Percentiles rank a stretch among this genome's conserved stretches.
phyloP scores from a whole-genome alignment of 2,329 filamentous ascomycete species.

The Penicillium hesseltinei region DNA sequence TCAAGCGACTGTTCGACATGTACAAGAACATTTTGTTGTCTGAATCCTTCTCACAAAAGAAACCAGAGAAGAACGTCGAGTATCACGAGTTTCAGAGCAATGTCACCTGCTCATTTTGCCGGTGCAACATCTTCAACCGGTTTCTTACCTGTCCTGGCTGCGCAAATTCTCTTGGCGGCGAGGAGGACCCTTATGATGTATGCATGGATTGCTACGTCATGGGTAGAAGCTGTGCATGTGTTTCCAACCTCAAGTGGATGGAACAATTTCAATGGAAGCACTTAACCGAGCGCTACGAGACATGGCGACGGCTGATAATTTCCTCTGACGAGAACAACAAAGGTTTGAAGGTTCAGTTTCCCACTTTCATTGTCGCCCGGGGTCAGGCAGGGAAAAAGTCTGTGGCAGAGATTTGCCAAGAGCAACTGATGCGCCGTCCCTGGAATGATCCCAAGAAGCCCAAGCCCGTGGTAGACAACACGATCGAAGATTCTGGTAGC shows the following conservation, averaged over 20 bases:
- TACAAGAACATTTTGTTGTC: constrained; percentile 78
- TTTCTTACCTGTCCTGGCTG: constrained; percentile 92
- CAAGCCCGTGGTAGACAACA: constrained; percentile 48
- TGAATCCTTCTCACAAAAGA: constrained; percentile 73
- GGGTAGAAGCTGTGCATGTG: constrained; percentile 86
- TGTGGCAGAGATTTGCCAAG: constrained; percentile 89
- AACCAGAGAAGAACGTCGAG: constrained; percentile 65
- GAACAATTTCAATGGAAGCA: constrained; percentile 89
- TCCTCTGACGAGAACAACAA: constrained; percentile 61
- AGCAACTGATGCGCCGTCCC: constrained; percentile 74
- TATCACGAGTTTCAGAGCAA: constrained; percentile 81
- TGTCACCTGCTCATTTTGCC: constrained; percentile 92
- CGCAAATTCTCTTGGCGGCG: constrained; percentile 63
- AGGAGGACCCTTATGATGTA: constrained; percentile 85
- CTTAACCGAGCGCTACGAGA: constrained; percentile 73
- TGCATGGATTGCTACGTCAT: constrained; percentile 99
- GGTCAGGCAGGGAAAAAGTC: constrained; percentile 70
- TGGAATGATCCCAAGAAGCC: constrained; percentile 70
- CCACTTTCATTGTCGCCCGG: constrained; percentile 63
- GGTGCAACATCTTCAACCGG: constrained; percentile 94
- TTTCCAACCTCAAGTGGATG: constrained; percentile 83
- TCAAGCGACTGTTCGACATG: constrained; percentile 73
- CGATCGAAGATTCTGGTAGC: constrained; percentile 38
- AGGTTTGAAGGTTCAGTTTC: constrained; percentile 59
- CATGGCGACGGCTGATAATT: constrained; percentile 77